Evolutionary conservation across 2,329 filamentous ascomycete genomes (phyloP).

Genomic region (Alternaria atra): DNA sequence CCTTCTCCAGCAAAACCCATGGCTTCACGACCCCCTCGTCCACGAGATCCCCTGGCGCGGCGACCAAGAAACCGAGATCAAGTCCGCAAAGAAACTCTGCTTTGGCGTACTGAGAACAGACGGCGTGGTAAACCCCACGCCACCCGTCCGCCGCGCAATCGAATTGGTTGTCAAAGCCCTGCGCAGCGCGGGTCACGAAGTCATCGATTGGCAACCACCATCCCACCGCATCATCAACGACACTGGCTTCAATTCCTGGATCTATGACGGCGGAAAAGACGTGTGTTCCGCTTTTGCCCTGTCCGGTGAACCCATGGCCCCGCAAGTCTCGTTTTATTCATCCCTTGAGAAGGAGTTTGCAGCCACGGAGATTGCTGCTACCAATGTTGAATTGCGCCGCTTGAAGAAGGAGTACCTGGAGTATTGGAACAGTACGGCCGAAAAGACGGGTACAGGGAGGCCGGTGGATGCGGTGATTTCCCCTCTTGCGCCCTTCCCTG

Average conservation of each 20-base stretch:
- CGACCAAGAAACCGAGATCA: constrained; percentile 43
- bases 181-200: constrained; percentile 38
- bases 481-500: constrained; percentile 51
- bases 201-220: constrained; percentile 40
- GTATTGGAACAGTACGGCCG: constrained; percentile 49
- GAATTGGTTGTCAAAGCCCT: constrained; percentile 36
- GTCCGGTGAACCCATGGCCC: constrained; percentile 43
- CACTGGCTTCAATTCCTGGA: constrained; percentile 36
- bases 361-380: constrained; percentile 44
- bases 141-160: constrained; percentile 49
- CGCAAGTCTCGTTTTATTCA: constrained; percentile 35
- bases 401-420: constrained; percentile 49
- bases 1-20: constrained; percentile 67
- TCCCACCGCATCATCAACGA: constrained; percentile 35
- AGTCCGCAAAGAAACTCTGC: constrained; percentile 24
- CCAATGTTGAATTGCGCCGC: constrained; percentile 40
- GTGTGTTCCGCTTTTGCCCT: constrained; percentile 43
- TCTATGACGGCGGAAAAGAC: constrained; percentile 45
- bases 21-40: constrained; percentile 72
- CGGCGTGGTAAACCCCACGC: constrained; percentile 46
- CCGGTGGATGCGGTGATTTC: constrained; percentile 50
- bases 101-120: constrained; percentile 48
- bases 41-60: constrained; percentile 72
- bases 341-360: constrained; percentile 29
- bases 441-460: constrained; percentile 38